These are phyloP conservation scores for Aristolochia fimbriata DNA, from an alignment of 164 flowering plant species.

Conservation along the genomic window DNA sequence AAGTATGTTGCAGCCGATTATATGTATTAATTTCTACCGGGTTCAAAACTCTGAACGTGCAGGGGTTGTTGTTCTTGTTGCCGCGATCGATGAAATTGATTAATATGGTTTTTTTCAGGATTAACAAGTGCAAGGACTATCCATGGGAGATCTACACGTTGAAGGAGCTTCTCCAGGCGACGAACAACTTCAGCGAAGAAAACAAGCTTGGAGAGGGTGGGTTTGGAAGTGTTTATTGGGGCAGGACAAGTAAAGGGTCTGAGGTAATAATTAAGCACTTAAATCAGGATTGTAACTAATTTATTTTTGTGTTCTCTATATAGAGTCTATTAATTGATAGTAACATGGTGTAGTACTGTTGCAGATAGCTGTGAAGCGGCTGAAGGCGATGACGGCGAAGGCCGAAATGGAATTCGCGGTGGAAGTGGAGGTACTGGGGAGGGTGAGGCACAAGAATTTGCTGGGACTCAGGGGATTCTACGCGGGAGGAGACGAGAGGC, in stretches of 20 bases:
- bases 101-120: constrained; percentile 8
- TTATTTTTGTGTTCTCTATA: too few species aligned
- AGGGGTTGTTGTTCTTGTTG: too few species aligned
- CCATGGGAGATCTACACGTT: constrained; percentile 62
- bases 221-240: constrained; percentile 76
- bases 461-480: constrained; percentile 60
- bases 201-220: constrained; percentile 81
- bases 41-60: too few species aligned
- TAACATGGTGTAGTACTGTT: neutral
- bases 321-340: too few species aligned
- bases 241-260: constrained; percentile 50
- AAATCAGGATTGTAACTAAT: too few species aligned
- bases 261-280: too few species aligned
- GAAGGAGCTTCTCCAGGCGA: constrained; percentile 58
- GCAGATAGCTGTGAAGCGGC: constrained; percentile 66
- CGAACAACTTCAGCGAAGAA: constrained; percentile 54
- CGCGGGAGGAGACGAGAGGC: constrained; percentile 62
- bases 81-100: too few species aligned
- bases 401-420: constrained; percentile 83
- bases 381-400: constrained; percentile 51
- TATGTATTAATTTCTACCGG: too few species aligned
- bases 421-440: constrained; percentile 71
- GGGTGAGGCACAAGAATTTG: constrained; percentile 68
- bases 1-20: too few species aligned
- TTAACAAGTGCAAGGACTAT: constrained; percentile 24